Percentiles rank a stretch among this genome's conserved stretches.
Evolutionary conservation across 345 rosid species (phyloP).

Genomic region (Cochlearia excelsa): DNA sequence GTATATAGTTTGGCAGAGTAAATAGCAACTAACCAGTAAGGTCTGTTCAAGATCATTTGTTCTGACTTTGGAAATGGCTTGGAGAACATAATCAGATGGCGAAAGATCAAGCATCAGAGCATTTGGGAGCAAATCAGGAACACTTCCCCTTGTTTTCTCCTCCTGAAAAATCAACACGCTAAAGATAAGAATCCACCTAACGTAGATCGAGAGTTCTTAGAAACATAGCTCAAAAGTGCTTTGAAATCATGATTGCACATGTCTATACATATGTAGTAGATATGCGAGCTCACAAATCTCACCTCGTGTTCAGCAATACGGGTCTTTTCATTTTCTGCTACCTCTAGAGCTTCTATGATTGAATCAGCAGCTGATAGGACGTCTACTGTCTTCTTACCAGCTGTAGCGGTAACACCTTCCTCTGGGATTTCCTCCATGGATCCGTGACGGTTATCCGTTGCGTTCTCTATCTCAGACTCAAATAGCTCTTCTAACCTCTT

Average conservation of each 20-base stretch:
- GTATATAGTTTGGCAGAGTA: not conserved
- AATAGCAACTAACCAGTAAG: constrained; percentile 57
- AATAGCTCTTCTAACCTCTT: constrained; percentile 91
- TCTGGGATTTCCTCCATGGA: constrained; percentile 75
- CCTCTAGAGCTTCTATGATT: constrained; percentile 70
- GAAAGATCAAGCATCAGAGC: constrained; percentile 65
- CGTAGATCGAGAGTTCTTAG: not conserved
- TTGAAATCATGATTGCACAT: too few relatives aligned
- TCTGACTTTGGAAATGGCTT: constrained; percentile 62
- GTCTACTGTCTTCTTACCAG: constrained; percentile 80
- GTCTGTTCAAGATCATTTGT: constrained; percentile 89
- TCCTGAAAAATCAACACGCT: constrained; percentile 46
- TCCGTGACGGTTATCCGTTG: constrained; percentile 56
- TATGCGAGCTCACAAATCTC: constrained; percentile 1
- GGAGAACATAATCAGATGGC: constrained; percentile 75
- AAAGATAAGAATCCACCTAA: not conserved
- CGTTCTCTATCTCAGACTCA: constrained; percentile 76
- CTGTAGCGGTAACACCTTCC: constrained; percentile 88
- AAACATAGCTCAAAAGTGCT: not conserved
- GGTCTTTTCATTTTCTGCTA: constrained; percentile 65
- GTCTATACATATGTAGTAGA: constrained; percentile 1
- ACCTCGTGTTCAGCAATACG: constrained; percentile 77
- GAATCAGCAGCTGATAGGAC: constrained; percentile 76
- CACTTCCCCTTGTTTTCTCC: constrained; percentile 59
- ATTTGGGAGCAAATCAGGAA: constrained; percentile 61